Percentiles rank a stretch among this genome's conserved stretches.
Conservation (phyloP, 148 eudicot species). For the Gaultheria prostrata region DNA sequence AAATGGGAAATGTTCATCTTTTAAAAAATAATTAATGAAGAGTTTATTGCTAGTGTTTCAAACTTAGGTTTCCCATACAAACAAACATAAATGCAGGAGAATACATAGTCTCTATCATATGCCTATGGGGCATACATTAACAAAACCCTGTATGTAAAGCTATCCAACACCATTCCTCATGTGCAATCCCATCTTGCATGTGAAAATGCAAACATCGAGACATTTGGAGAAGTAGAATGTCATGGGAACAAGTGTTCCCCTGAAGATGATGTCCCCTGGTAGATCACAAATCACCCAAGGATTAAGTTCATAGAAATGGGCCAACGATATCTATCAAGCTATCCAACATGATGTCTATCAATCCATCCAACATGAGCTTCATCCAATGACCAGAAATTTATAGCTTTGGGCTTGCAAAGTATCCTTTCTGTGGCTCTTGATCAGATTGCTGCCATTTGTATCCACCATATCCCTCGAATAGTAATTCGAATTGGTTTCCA, state of each 20-base stretch:
- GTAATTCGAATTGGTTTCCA: background rate
- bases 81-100: too few species aligned
- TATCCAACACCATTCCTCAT: background rate
- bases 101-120: too few species aligned
- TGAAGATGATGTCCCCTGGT: background rate
- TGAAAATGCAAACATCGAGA: background rate
- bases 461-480: background rate
- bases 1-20: too few species aligned
- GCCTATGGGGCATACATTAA: too few species aligned
- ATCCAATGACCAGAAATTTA: background rate
- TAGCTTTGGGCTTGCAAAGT: background rate
- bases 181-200: background rate
- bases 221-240: background rate
- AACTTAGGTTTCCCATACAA: too few species aligned
- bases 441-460: background rate
- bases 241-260: background rate
- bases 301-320: background rate
- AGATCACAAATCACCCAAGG: background rate
- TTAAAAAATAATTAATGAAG: too few species aligned
- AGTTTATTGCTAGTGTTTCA: too few species aligned
- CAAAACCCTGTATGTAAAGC: background rate
- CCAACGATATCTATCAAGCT: background rate
- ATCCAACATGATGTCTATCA: background rate
- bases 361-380: background rate
- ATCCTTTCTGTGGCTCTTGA: background rate